A percentile compares a stretch with the other conserved stretches of the same genome.
These are phyloP conservation scores for Stephanodiscus triporus DNA, from an alignment of 108 stramenopile species.

Conservation along the genomic window DNA sequence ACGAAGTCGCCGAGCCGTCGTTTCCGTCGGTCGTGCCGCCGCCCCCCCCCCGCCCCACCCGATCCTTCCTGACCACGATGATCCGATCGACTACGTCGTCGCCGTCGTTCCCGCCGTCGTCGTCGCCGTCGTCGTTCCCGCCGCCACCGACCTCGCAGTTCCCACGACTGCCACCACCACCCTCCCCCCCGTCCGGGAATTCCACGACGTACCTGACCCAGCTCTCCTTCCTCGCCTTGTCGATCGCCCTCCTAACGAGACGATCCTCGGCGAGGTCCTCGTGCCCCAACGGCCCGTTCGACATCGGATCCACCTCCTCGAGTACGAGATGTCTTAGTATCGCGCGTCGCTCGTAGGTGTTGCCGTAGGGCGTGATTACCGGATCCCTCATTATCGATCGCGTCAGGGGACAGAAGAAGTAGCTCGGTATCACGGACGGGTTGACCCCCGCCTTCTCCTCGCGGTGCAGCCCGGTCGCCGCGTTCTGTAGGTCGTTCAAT, in stretches of 20 bases:
- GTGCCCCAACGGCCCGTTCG: conserved; percentile 16
- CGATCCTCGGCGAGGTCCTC: conserved; percentile 33
- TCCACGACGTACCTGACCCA: conserved; percentile 41
- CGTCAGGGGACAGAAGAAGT: conserved; percentile 65
- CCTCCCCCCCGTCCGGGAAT: conserved; percentile 17
- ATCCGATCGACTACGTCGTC: conserved; percentile 3
- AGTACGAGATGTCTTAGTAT: conserved; percentile 41
- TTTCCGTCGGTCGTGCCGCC: background rate
- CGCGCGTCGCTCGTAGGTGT: conserved; percentile 56
- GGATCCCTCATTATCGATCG: conserved; percentile 64
- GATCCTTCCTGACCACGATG: background rate
- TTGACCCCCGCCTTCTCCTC: conserved; percentile 5
- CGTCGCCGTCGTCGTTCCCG: background rate
- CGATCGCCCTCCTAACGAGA: conserved; percentile 30
- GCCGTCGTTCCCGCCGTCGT: background rate
- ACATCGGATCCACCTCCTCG: conserved; percentile 22
- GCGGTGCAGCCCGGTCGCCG: background rate
- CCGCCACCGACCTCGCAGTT: background rate
- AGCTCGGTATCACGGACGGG: conserved; percentile 47
- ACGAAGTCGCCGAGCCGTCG: background rate
- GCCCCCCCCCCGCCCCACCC: background rate
- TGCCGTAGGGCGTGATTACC: conserved; percentile 55
- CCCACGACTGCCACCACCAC: too few species aligned
- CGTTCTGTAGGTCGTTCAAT: conserved; percentile 19
- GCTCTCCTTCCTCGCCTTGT: conserved; percentile 44